Evolutionary conservation across 2,329 filamentous ascomycete species (phyloP).

Genomic region (Sphaerulina musiva): DNA sequence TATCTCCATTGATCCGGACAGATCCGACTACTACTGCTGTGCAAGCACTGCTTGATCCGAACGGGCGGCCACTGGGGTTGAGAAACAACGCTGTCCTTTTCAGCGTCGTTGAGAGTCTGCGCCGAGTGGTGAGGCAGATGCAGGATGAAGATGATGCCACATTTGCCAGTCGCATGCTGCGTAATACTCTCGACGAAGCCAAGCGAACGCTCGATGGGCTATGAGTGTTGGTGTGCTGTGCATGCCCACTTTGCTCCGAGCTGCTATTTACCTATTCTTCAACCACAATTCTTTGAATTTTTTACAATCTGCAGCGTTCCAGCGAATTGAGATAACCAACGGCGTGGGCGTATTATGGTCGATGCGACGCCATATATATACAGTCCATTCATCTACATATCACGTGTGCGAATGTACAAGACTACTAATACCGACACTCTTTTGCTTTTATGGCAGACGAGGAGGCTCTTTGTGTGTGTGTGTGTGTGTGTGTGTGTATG

Average conservation of each 20-base stretch:
- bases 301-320: background rate
- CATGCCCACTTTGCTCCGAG: background rate
- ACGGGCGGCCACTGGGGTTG: slow-evolving; percentile 40
- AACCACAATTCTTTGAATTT: background rate
- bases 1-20: slow-evolving; percentile 22
- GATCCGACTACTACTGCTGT: slow-evolving; percentile 34
- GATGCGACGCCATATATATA: background rate
- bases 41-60: slow-evolving; percentile 37
- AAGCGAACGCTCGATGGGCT: slow-evolving; percentile 63
- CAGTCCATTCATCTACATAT: background rate
- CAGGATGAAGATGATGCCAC: slow-evolving; percentile 43
- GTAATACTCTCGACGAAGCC: slow-evolving; percentile 68
- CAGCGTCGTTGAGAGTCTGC: slow-evolving; percentile 47
- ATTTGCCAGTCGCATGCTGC: slow-evolving; percentile 57
- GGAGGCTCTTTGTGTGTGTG: too few species aligned
- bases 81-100: slow-evolving; percentile 51
- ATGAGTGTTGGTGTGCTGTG: background rate
- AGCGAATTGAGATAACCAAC: background rate
- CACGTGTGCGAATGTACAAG: background rate
- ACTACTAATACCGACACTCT: too few species aligned
- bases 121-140: slow-evolving; percentile 48
- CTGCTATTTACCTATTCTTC: background rate
- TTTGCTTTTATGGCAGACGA: background rate
- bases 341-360: background rate
- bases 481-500: too few species aligned